Base-by-base conservation (phyloP, 176 grass and related monocot genomes). In the Cenchrus americanus region DNA sequence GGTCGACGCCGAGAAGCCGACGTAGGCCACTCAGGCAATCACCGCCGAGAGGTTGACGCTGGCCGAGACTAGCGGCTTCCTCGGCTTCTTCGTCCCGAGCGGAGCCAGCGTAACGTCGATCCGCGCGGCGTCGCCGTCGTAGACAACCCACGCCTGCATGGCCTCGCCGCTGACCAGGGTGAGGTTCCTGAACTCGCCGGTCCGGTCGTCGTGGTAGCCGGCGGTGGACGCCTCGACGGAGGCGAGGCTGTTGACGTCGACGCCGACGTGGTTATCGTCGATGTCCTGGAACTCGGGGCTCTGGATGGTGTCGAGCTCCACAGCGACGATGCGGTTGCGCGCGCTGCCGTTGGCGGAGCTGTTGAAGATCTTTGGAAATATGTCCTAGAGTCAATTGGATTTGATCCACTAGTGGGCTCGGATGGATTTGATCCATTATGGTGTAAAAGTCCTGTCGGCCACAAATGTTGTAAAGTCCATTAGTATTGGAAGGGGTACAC, bases 1-100 rank as follows among this genome's bases (percentile, higher is more conserved):
- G 27, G 75, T 89, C 23, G 92, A 73, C 14, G 92, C 66, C 8
- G 89, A 87, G 83, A 94, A 91, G 46, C 92, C 92, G 14, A 91
- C 42, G 62, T 76, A 84, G 0, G 82, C 61, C 13, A 32, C 3
- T 1, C 44, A 22, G 0, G 10, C 1, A 62, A 84, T 67, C 62
- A 84, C 82, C 22, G 72, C 7, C 14, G 82, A 76, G 21, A 84
- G 82, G 49, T 84, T 60, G 22, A n/a, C 14, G 3, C 1, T 49
- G 12, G 62, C 49, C 14, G 72, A 76, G 5, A 84, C n/a, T 10
- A 84, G 62, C 3, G 82, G 71, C 72, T 7, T 57, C 9, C 1
- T n/a, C 9, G 61, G 60, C 82, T 57, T 76, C 14, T 6, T 19
- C 9, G 6, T 37, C 3, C 62, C 60, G 2, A 55, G 5, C 10